Base-by-base conservation (phyloP, 1,284 basidiomycete species). In the Ustilago bromivora region DNA sequence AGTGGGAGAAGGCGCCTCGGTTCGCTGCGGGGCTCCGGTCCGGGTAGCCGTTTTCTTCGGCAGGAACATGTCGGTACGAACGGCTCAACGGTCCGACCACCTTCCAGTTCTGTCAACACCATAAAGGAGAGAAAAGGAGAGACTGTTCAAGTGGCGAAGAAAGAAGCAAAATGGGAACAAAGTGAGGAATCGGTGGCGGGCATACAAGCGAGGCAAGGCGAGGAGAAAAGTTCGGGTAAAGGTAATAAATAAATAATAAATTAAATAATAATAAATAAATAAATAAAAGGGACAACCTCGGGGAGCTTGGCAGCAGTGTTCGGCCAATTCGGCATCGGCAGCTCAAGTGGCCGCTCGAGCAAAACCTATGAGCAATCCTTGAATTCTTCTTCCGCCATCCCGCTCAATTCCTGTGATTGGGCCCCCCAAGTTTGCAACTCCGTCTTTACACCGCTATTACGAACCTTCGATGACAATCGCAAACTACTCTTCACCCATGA, bases 41-140 rank as follows among this genome's bases (percentile, higher is more conserved):
- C 43, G 43, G 3, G 19, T 2, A 46, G 7, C n/a, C n/a, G 1
- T n/a, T 15, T 6, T 7, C 17, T 41, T 41, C 46, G n/a, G 4
- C 8, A 49, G 46, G 8, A 23, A 28, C 19, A 9, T 19, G 6
- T 1, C 28, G 49, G 31, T 51, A 1, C 12, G 31, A 51, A 51
- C 49, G 49, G 49, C 49, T 51, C 4, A 12, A 28, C 49, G 49
- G 49, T 32, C 49, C 49, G 49, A 17, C 11, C 11, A 43, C 8
- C 15, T 41, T 28, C 13, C 40, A 41, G 40, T 17, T 6, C 40
- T 41, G 40, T 41, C 13, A 6, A 15, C 13, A 41, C 40, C 13
- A 17, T 13, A n/a, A 32, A 38, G 31, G 36, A 67, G 40, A 41
- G 13, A 7, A n/a, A 32, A 38, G 31, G 32, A 67, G 40, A 15